Conservation (phyloP, 2,329 filamentous ascomycete species). For the Septoria linicola region DNA sequence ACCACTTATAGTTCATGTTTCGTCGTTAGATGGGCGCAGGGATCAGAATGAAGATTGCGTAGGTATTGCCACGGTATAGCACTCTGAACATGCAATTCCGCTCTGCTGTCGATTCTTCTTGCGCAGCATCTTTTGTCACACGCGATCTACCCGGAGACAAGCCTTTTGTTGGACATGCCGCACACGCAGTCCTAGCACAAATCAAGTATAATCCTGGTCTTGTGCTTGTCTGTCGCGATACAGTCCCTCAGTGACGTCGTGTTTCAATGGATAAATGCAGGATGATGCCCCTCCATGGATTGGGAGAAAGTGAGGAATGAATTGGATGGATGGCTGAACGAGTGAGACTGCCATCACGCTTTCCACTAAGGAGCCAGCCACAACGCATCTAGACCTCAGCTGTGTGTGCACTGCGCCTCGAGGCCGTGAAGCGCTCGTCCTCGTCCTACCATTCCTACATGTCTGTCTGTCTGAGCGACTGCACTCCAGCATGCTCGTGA, state of each 20-base stretch:
- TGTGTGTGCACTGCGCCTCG: no score
- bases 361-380: neutral
- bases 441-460: no score
- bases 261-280: neutral
- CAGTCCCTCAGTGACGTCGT: neutral
- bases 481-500: constrained; percentile 5
- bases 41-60: constrained; percentile 9
- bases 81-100: no score
- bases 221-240: no score
- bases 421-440: no score
- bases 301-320: no score
- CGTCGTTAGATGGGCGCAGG: neutral
- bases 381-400: neutral
- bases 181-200: neutral
- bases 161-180: neutral
- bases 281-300: no score
- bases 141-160: neutral
- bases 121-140: neutral
- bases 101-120: no score
- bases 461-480: neutral
- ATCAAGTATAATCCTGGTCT: neutral
- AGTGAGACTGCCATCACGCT: neutral
- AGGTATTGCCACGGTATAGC: no score
- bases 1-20: constrained; percentile 18
- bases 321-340: neutral